Base-by-base conservation (phyloP, 1,284 basidiomycete genomes). In the Athelia psychrophila region DNA sequence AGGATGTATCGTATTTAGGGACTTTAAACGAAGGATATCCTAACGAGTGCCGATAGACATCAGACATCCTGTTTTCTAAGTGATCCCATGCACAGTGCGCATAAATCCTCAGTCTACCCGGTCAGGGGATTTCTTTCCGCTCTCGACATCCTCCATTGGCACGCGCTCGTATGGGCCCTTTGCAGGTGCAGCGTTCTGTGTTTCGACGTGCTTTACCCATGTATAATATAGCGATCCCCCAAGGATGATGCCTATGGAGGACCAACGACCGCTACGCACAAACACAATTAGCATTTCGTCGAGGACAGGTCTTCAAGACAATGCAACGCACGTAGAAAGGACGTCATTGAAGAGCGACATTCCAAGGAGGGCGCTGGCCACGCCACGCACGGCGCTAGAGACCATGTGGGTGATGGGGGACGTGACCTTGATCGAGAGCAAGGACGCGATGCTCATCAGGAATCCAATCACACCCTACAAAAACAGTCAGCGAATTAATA, bases 331-430 rank as follows among this genome's bases (percentile, higher is more conserved):
- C 90, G 72, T 76, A 5, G 86, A 86, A 57, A 95, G 82, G 51
- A 87, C 63, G 48, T 95, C 92, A 19, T 72, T 60, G 72, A 94
- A 94, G 15, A 91, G 58, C 81, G 78, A 86, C 65, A 88, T 76
- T 25, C 84, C 88, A 16, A 94, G 76, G 45, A 91, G 64, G 2
- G 90, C 90, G 15, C 85, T 87, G 0, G 91, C 83, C 23, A 94
- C 92, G 18, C 91, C 91, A 40, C 85, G 86, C 23, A 91, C 88
- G 44, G 91, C 91, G 13, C 90, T 91, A 8, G 90, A 92, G 27
- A 94, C 76, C 93, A 95, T 95, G 67, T 95, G 92, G 2, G 92
- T 93, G 64, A 94, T 91, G 15, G 92, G 92, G 2, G 91, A 94
- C 2, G 93, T 95, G 54, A 95, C 86, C 68, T 95, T 93, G 75